phyloP scores from a whole-genome alignment of 352 stramenopile species.

The Phytophthora palmivora region DNA sequence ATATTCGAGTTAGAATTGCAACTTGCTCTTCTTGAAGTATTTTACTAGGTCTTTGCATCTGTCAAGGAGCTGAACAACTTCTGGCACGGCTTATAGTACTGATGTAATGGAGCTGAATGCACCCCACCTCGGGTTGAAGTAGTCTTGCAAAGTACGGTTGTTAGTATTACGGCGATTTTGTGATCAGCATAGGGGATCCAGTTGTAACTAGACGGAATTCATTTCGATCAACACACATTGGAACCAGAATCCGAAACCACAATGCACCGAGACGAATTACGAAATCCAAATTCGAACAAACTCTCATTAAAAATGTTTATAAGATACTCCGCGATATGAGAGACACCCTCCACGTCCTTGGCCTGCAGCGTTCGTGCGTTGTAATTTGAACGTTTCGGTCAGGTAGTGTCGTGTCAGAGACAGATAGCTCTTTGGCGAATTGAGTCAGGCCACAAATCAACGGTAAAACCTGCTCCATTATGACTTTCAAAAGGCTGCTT shows the following conservation, averaged over 20 bases:
- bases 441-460: too few relatives aligned
- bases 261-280: neutral
- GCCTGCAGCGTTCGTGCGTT: too few relatives aligned
- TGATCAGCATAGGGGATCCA: slow-evolving; percentile 15
- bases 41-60: slow-evolving; percentile 6
- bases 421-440: too few relatives aligned
- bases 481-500: too few relatives aligned
- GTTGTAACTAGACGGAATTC: slow-evolving; percentile 3
- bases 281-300: slow-evolving; percentile 1
- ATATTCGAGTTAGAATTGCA: slow-evolving; percentile 3
- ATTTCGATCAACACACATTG: slow-evolving; percentile 5
- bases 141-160: slow-evolving; percentile 7
- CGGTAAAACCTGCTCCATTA: too few relatives aligned
- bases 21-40: slow-evolving; percentile 4
- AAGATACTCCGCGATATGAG: neutral
- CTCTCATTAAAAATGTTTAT: neutral
- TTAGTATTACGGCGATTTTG: slow-evolving; percentile 5
- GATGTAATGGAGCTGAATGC: neutral
- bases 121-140: neutral
- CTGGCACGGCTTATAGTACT: neutral
- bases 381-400: too few relatives aligned
- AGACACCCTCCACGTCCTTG: slow-evolving; percentile 4
- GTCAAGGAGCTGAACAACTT: slow-evolving; percentile 1
- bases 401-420: too few relatives aligned
- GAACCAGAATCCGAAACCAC: slow-evolving; percentile 6